Evolutionary conservation across 805 yeast species (phyloP), one percentile per base, ranked within the genome.

Genomic region (Kodamaea laetipori): DNA sequence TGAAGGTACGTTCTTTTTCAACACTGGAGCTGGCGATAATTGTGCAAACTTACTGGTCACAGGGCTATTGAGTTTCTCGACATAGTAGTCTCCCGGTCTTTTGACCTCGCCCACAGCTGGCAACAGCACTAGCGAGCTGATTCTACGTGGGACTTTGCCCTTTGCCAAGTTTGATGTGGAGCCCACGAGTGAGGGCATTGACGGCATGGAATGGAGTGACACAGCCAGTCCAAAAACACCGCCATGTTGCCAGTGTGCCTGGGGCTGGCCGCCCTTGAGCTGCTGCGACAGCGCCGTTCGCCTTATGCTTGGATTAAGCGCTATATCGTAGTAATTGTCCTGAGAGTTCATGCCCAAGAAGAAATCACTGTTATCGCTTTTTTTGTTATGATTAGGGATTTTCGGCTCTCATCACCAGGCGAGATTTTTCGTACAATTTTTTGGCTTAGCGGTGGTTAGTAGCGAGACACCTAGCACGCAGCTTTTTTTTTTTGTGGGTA

Each of bases 11-110:
- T 32, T 24, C 13, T 28, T 23, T n/a, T 33, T 17, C 25, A 28
- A 12, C 7, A 25, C 33, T 7, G 43, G 36, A 4, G 33, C 30
- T 8, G 40, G 32, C 13, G 25, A 18, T 3, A 16, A 6, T 19
- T 35, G 37, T 13, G 36, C 37, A 11, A 27, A 28, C 27, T 40
- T 54, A 35, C 57, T 56, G 9, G 34, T 7, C 2, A 30, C 34
- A 11, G 34, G 34, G 34, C 34, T 30, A 11, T 15, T 30, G 34
- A 68, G 45, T 43, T 63, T 64, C 43, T 59, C 61, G 28, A 67
- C 57, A 45, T 58, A 70, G 52, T 66, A 68, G 44, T 70, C 74
- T 23, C 73, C 66, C 3, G 76, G 76, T 19, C 76, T 51, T 47
- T 66, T 67, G 34, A 10, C 4, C 8, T 26, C 40, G 18, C 11